Conservation (phyloP, 2,329 filamentous ascomycete genomes). For the Aquanectria penicillioides region DNA sequence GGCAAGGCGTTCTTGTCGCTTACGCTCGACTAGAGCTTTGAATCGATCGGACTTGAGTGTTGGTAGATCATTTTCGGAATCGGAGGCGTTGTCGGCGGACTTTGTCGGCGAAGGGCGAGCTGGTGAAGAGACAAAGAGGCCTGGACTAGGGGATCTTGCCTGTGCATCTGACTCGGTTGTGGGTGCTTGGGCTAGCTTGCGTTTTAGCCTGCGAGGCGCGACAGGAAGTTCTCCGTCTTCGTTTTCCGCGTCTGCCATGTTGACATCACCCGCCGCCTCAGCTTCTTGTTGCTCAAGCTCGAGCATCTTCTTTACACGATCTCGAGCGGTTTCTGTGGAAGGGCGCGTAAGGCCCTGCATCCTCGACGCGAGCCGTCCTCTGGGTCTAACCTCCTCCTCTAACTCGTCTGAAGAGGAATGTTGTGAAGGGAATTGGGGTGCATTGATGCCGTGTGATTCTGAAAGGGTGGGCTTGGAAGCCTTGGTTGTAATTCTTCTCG, state of each 20-base stretch:
- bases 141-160: conserved; percentile 49
- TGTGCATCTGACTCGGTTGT: conserved; percentile 36
- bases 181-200: conserved; percentile 48
- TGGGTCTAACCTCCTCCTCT: conserved; percentile 58
- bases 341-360: conserved; percentile 59
- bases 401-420: conserved; percentile 54
- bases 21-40: conserved; percentile 76
- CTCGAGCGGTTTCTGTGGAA: conserved; percentile 47
- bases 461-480: conserved; percentile 23
- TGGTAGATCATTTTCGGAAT: conserved; percentile 60
- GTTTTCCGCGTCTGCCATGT: conserved; percentile 46
- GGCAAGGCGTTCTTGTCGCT: conserved; percentile 75
- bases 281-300: conserved; percentile 41
- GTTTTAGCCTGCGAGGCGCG: conserved; percentile 52
- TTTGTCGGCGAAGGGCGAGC: conserved; percentile 46
- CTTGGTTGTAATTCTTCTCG: conserved; percentile 23
- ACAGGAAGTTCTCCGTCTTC: conserved; percentile 55
- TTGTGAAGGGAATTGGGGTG: conserved; percentile 33
- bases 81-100: conserved; percentile 46
- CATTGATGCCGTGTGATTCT: conserved; percentile 2
- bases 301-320: conserved; percentile 57
- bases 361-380: conserved; percentile 71
- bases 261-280: conserved; percentile 40
- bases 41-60: conserved; percentile 68
- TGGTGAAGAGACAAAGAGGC: conserved; percentile 68